These are phyloP conservation scores for Penicillium dipodomyicola DNA, from an alignment of 495 filamentous ascomycete genomes.

Conservation along the genomic window DNA sequence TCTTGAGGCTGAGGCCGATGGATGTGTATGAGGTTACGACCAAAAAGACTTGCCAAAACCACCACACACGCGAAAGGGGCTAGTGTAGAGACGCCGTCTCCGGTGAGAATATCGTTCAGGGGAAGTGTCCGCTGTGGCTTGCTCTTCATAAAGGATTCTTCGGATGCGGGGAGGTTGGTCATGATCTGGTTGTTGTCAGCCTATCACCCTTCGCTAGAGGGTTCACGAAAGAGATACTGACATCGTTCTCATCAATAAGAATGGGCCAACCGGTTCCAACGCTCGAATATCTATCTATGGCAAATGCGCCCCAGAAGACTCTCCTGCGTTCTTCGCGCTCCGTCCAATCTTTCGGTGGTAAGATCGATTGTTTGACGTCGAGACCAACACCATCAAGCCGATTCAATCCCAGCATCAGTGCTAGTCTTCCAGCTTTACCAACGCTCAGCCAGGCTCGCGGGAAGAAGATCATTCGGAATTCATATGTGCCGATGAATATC, in stretches of 20 bases:
- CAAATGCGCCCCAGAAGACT: conserved; percentile 94
- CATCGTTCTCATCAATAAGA: conserved; percentile 87
- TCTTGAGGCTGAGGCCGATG: conserved; percentile 86
- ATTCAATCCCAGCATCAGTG: conserved; percentile 92
- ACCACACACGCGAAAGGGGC: conserved; percentile 80
- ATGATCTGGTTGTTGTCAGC: conserved; percentile 52
- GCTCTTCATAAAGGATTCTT: conserved; percentile 84
- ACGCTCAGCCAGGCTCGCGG: conserved; percentile 93
- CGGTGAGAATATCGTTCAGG: conserved; percentile 68
- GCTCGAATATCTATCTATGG: conserved; percentile 86
- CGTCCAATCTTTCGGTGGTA: conserved; percentile 85
- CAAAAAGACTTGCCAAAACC: conserved; percentile 84
- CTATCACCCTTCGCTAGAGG: background rate
- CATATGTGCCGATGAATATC: conserved; percentile 74
- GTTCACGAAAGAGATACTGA: conserved; percentile 34
- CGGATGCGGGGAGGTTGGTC: conserved; percentile 79
- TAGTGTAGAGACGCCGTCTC: conserved; percentile 65
- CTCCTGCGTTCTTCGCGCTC: conserved; percentile 87
- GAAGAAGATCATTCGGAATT: conserved; percentile 98
- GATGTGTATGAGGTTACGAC: conserved; percentile 89
- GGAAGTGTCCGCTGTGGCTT: conserved; percentile 66
- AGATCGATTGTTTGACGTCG: conserved; percentile 89
- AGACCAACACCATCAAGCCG: conserved; percentile 80
- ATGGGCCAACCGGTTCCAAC: conserved; percentile 98
- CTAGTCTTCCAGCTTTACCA: conserved; percentile 71